Percentiles rank a stretch among this genome's conserved stretches.
Evolutionary conservation across 2,329 filamentous ascomycete species (phyloP).

Genomic region (Pezicula carpinea): DNA sequence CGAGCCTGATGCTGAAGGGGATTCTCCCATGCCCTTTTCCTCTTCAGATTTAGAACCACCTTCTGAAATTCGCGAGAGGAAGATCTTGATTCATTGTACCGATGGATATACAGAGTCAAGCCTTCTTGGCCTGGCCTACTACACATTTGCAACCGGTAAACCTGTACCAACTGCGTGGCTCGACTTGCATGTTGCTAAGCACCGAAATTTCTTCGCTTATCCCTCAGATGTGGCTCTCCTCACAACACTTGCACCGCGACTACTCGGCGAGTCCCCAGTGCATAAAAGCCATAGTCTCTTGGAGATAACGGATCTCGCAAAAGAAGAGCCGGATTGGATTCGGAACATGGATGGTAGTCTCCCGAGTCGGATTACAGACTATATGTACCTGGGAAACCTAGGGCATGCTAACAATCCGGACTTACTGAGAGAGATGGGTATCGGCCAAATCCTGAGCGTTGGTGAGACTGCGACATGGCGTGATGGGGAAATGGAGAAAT

Average conservation of each 20-base stretch:
- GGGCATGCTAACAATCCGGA: slow-evolving; percentile 92
- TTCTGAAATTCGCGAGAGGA: slow-evolving; percentile 38
- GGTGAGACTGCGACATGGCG: slow-evolving; percentile 84
- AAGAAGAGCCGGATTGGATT: slow-evolving; percentile 73
- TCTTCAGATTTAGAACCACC: slow-evolving; percentile 6
- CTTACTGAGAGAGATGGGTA: slow-evolving; percentile 73
- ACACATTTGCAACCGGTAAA: slow-evolving; percentile 82
- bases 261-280: slow-evolving; percentile 67
- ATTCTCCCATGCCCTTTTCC: slow-evolving; percentile 45
- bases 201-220: slow-evolving; percentile 95
- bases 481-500: slow-evolving; percentile 62
- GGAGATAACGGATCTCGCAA: slow-evolving; percentile 48
- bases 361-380: slow-evolving; percentile 81
- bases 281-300: slow-evolving; percentile 42
- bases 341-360: slow-evolving; percentile 81
- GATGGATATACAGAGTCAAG: slow-evolving; percentile 97
- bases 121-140: slow-evolving; percentile 84
- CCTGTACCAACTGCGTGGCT: slow-evolving; percentile 85
- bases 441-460: slow-evolving; percentile 83
- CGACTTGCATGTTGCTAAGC: slow-evolving; percentile 70
- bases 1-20: slow-evolving; percentile 42
- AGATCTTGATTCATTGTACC: slow-evolving; percentile 84
- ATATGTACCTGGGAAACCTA: slow-evolving; percentile 95
- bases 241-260: slow-evolving; percentile 67
- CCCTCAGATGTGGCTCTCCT: slow-evolving; percentile 82